A percentile compares a stretch with the other conserved stretches of the same genome.
Evolutionary conservation across 2,329 filamentous ascomycete species (phyloP).

Genomic region (Dryadomyces quercivorus): DNA sequence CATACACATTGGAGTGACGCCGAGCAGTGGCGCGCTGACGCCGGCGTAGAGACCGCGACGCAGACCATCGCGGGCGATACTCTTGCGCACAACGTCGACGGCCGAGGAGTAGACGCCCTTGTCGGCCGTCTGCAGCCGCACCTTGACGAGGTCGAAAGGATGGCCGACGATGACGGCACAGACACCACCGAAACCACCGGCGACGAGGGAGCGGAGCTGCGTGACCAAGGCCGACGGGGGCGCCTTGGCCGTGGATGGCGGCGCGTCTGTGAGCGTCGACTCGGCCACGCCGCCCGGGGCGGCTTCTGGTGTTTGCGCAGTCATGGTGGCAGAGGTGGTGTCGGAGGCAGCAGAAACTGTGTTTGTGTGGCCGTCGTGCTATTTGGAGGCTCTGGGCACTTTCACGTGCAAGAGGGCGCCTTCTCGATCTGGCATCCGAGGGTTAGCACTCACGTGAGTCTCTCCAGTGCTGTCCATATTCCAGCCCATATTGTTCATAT

Average conservation of each 20-base stretch:
- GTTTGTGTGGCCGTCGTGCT: too few relatives aligned
- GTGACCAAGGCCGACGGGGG: conserved; percentile 17
- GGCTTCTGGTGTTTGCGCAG: conserved; percentile 8
- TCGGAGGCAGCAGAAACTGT: too few relatives aligned
- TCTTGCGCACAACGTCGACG: conserved; percentile 83
- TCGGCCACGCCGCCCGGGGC: conserved; percentile 17
- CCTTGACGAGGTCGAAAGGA: conserved; percentile 96
- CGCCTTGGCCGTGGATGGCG: neutral
- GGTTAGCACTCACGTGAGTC: neutral
- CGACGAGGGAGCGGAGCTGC: conserved; percentile 67
- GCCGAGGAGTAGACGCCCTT: conserved; percentile 83
- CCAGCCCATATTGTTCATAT: too few relatives aligned
- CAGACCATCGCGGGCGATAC: conserved; percentile 75
- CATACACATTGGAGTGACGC: conserved; percentile 98
- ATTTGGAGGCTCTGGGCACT: neutral
- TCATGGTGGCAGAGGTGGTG: neutral
- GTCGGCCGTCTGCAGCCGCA: conserved; percentile 91
- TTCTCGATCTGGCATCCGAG: neutral
- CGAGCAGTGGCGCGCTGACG: conserved; percentile 85
- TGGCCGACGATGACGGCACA: conserved; percentile 92
- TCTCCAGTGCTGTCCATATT: too few relatives aligned
- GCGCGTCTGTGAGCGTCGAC: neutral
- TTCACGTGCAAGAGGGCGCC: conserved; percentile 1
- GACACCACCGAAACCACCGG: conserved; percentile 85
- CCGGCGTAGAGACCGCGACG: conserved; percentile 82